Conservation (phyloP, 352 stramenopile genomes). For the Phytophthora litchii region DNA sequence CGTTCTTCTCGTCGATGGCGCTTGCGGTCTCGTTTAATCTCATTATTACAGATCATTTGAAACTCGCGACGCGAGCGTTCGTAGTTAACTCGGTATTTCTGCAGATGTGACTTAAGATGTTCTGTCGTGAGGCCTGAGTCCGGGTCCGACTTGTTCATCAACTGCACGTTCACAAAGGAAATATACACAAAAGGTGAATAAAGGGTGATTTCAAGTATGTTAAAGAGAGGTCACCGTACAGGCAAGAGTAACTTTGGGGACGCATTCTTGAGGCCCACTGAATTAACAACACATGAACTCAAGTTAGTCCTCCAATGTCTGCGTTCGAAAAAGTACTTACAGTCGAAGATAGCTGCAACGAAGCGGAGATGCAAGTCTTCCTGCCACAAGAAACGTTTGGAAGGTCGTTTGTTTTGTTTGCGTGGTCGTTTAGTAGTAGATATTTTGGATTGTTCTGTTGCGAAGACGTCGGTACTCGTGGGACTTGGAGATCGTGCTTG, state of each 20-base stretch:
- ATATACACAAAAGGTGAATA: not conserved
- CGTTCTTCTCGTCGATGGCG: conserved; percentile 34
- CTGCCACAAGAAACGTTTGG: conserved; percentile 80
- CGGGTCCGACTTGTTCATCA: conserved; percentile 60
- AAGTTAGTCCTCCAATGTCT: conserved; percentile 6
- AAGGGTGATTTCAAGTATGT: conserved; percentile 5
- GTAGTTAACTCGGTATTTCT: conserved; percentile 87
- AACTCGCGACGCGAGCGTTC: conserved; percentile 77
- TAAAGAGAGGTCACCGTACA: conserved; percentile 32
- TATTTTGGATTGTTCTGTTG: not conserved
- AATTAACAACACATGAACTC: conserved; percentile 2
- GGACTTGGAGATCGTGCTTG: conserved; percentile 11
- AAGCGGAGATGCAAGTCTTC: conserved; percentile 84
- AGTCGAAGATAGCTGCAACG: conserved; percentile 84
- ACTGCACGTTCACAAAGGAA: conserved; percentile 27
- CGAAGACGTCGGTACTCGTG: conserved; percentile 4
- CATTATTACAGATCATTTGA: conserved; percentile 73
- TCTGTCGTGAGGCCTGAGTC: conserved; percentile 72
- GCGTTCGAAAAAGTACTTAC: conserved; percentile 32
- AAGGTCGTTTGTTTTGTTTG: conserved; percentile 80
- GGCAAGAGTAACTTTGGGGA: conserved; percentile 71
- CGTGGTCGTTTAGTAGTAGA: conserved; percentile 34
- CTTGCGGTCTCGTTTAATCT: conserved; percentile 51
- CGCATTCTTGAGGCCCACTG: conserved; percentile 84
- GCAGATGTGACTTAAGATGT: conserved; percentile 84